Evolutionary conservation across 139 green algal genomes (phyloP).

Genomic region (Gonium pectorale): DNA sequence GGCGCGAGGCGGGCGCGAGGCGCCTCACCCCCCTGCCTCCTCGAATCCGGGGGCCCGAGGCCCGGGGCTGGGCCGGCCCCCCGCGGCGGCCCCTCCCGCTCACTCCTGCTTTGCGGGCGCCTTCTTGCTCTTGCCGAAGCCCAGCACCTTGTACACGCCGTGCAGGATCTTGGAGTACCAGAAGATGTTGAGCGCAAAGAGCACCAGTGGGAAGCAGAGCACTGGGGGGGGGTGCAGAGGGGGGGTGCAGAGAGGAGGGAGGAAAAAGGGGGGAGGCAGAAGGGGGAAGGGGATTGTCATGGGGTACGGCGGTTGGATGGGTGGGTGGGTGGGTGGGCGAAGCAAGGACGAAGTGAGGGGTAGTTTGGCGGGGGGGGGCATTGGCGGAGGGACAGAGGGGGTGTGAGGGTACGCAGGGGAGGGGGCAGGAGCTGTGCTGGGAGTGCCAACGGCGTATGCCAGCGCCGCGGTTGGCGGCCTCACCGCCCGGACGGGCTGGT

Average conservation of each 20-base stretch:
- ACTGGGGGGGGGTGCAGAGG: constrained; percentile 17
- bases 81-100: no score
- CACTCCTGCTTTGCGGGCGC: neutral
- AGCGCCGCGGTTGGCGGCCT: no score
- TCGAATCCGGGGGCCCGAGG: no score
- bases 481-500: no score
- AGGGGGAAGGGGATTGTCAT: neutral
- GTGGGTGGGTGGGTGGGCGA: no score
- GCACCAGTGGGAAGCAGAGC: constrained; percentile 39
- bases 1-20: no score
- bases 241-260: neutral
- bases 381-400: neutral
- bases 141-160: constrained; percentile 15
- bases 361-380: neutral
- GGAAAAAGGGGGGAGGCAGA: neutral
- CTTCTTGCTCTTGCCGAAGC: neutral
- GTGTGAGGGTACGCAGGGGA: neutral
- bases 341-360: no score
- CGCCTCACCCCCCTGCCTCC: no score
- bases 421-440: neutral
- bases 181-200: constrained; percentile 47
- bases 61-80: no score
- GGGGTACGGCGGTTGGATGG: neutral
- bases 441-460: no score
- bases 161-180: constrained; percentile 57